Evolutionary conservation across 306 rosid species (phyloP), one percentile per base, ranked within the genome.

Genomic region (Mimosa pudica): DNA sequence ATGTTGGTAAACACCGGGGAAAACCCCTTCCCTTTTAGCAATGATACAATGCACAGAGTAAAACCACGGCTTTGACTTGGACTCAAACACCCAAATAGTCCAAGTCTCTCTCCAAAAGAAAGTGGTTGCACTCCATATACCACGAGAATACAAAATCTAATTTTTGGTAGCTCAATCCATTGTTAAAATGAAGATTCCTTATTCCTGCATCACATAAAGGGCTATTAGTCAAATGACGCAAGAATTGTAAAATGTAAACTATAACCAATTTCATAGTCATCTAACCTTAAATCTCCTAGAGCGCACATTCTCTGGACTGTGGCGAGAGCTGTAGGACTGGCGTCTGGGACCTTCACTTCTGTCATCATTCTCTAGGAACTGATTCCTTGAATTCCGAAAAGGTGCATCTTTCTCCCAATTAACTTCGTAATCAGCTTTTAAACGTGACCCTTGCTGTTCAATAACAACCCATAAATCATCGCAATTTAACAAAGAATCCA

Each of bases 261-360:
- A 14, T 36, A 6, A 62, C 8, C 69, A 17, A 52, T 20, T 42
- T 68, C 44, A 36, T 35, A 64, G 41, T 68, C 77, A 70, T 24
- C 90, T 81, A 74, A 95, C 98, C 98, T 87, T 91, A 73, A 92
- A 95, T 82, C 98, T 92, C 86, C 94, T 95, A 4, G 87, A 86
- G 38, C 91, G 91, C 8, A 74, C 84, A 44, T 79, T 85, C 17
- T 94, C 93, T 51, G 96, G 88, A 84, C 91, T 89, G 66, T 78
- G 75, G 77, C 82, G 88, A 36, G 91, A 81, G 36, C 74, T 52
- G 77, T 80, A 77, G 74, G 86, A 80, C 30, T 86, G 93, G 44
- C 86, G 87, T 74, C 88, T 87, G 2, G 94, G 92, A 84, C 95
- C 88, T 89, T 89, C 98, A 69, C 89, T 89, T 85, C 87, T 91